phyloP scores from a whole-genome alignment of 805 yeast species.

The Pichia scutulata region DNA sequence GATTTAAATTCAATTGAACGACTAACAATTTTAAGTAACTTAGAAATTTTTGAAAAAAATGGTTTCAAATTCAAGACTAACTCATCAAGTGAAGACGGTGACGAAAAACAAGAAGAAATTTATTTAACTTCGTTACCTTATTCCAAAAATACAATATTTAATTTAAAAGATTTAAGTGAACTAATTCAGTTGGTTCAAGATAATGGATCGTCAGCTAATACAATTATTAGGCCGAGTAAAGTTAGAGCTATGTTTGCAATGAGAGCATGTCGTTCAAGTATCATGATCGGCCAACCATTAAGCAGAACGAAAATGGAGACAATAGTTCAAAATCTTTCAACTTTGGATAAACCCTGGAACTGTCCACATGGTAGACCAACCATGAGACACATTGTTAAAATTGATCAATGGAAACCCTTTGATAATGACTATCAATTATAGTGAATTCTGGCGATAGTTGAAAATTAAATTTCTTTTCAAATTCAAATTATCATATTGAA shows the following conservation, averaged over 20 bases:
- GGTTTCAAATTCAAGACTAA: conserved; percentile 62
- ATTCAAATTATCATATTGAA: conserved; percentile 15
- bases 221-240: conserved; percentile 56
- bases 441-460: background rate
- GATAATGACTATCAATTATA: conserved; percentile 32
- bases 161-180: conserved; percentile 65
- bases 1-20: conserved; percentile 77
- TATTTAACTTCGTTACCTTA: conserved; percentile 59
- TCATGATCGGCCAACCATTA: conserved; percentile 85
- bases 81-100: conserved; percentile 44
- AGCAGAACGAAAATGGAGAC: conserved; percentile 50
- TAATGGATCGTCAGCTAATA: conserved; percentile 34
- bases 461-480: background rate
- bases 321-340: conserved; percentile 62
- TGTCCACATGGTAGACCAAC: conserved; percentile 98
- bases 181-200: conserved; percentile 60
- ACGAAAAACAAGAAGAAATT: conserved; percentile 33
- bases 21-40: conserved; percentile 54
- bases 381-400: conserved; percentile 76
- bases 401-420: conserved; percentile 40
- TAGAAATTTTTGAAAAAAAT: conserved; percentile 52
- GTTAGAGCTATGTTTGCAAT: conserved; percentile 81
- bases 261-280: conserved; percentile 91
- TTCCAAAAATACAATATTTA: conserved; percentile 64
- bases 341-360: conserved; percentile 88